These are phyloP conservation scores for Pleurotus eryngii DNA, from an alignment of 768 basidiomycete species.

Conservation along the genomic window DNA sequence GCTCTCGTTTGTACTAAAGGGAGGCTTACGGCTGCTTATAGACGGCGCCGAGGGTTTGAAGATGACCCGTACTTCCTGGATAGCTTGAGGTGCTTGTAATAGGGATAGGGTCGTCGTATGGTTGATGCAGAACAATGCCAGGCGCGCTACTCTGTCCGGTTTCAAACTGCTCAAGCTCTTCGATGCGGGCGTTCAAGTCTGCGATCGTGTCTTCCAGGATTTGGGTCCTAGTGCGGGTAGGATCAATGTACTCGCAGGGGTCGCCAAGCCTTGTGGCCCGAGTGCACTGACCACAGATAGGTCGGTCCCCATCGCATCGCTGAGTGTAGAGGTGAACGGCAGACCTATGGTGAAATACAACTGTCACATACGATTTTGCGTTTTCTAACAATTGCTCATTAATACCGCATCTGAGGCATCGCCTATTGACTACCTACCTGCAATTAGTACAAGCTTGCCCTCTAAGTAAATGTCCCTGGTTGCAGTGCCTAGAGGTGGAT, in stretches of 20 bases:
- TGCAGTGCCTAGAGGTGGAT: neutral
- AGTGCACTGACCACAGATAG: slow-evolving; percentile 48
- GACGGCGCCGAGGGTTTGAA: neutral
- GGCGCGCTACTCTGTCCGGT: slow-evolving; percentile 2
- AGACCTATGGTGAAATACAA: neutral
- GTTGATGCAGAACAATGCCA: neutral
- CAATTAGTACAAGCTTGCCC: slow-evolving; percentile 6
- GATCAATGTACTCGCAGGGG: slow-evolving; percentile 56
- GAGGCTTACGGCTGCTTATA: neutral
- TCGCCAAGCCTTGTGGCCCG: slow-evolving; percentile 37
- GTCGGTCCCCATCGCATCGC: slow-evolving; percentile 53
- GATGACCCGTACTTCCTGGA: neutral
- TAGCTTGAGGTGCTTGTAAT: neutral
- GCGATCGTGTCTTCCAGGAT: slow-evolving; percentile 44
- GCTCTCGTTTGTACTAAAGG: too few species aligned
- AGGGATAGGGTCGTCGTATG: neutral
- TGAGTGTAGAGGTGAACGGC: slow-evolving; percentile 15
- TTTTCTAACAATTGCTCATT: neutral
- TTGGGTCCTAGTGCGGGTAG: slow-evolving; percentile 36
- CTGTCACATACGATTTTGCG: slow-evolving; percentile 4
- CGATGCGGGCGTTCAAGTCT: slow-evolving; percentile 39
- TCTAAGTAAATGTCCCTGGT: neutral
- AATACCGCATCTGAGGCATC: neutral
- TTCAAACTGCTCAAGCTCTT: slow-evolving; percentile 33
- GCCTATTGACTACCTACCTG: neutral